Base-by-base conservation (phyloP, 345 rosid species). In the Raphanus sativus region DNA sequence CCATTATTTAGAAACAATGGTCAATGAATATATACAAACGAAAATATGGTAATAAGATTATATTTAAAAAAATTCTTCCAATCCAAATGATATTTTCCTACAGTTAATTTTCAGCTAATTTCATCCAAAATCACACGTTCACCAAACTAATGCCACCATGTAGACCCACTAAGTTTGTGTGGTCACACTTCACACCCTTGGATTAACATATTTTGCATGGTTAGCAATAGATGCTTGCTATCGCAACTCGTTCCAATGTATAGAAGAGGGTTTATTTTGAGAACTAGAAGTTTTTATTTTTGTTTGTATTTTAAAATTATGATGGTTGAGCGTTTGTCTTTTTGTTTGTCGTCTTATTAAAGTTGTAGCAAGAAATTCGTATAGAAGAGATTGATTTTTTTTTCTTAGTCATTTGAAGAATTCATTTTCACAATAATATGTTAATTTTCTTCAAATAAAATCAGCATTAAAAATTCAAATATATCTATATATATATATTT, bases 341-440 rank as follows among this genome's bases (percentile, higher is more conserved):
- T 25, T 48, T 6, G 30, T 32, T 21, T 42, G 58, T 61, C n/a
- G 12, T 11, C 5, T 11, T 42, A 10, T 42, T 21, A 11, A 11
- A 42, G 42, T 25, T 16, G 42, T 32, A 71, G 24, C 24, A 16
- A 77, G 73, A 83, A 87, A 84, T 71, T 62, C 77, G 40, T 79
- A 33, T 24, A 48, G 34, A 3, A 30, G 33, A 32, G 5, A 32
- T 32, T 32, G 34, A 4, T 34, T 34, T 34, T 34, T 34, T 34
- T 34, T 34, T 8, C 6, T 34, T 6, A 34, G 38, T 1, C 38
- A 34, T 1, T 34, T 34, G 38, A 34, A 34, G 8, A 34, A 34
- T 34, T 6, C 2, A 34, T 34, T 34, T 34, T 34, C 38, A 34
- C 8, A 34, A 34, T 34, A 34, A 34, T 34, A 34, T 34, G 8